phyloP scores from a whole-genome alignment of 2,329 filamentous ascomycete genomes.

The Alternaria panax region DNA sequence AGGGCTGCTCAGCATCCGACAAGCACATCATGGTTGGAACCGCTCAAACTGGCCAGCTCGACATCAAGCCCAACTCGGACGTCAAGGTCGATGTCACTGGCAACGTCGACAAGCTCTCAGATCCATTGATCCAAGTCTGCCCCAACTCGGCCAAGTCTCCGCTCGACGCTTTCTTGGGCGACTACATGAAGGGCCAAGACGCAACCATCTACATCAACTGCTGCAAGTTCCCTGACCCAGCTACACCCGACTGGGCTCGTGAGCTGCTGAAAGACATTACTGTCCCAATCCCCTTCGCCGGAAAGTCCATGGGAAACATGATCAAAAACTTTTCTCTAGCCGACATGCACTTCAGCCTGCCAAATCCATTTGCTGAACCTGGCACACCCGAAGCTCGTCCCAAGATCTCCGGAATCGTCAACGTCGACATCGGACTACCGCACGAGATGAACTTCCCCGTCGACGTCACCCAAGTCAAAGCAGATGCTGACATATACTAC shows the following conservation, averaged over 20 bases:
- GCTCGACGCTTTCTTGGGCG: conserved; percentile 79
- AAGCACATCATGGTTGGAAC: conserved; percentile 80
- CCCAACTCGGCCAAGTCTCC: conserved; percentile 81
- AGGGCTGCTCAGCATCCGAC: conserved; percentile 76
- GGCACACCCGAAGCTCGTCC: conserved; percentile 76
- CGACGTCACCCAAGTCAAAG: conserved; percentile 77
- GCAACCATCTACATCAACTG: conserved; percentile 86
- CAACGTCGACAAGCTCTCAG: conserved; percentile 75
- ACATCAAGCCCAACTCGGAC: conserved; percentile 71
- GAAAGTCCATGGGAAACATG: conserved; percentile 79
- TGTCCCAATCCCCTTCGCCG: conserved; percentile 83
- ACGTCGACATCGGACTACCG: conserved; percentile 79
- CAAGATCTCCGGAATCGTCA: conserved; percentile 81
- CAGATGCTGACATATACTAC: conserved; percentile 82
- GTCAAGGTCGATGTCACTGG: conserved; percentile 75
- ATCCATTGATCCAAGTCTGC: conserved; percentile 74
- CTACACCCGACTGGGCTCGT: conserved; percentile 82
- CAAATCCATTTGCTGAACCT: conserved; percentile 79
- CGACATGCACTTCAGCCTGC: conserved; percentile 85
- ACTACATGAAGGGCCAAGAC: conserved; percentile 81
- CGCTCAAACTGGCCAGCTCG: conserved; percentile 71
- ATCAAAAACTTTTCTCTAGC: conserved; percentile 88
- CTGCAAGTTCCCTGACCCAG: conserved; percentile 68
- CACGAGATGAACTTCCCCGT: conserved; percentile 87
- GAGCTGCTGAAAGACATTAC: conserved; percentile 82